Evolutionary conservation across 495 filamentous ascomycete genomes (phyloP).

Genomic region (Hypoxylon crocopeplum): DNA sequence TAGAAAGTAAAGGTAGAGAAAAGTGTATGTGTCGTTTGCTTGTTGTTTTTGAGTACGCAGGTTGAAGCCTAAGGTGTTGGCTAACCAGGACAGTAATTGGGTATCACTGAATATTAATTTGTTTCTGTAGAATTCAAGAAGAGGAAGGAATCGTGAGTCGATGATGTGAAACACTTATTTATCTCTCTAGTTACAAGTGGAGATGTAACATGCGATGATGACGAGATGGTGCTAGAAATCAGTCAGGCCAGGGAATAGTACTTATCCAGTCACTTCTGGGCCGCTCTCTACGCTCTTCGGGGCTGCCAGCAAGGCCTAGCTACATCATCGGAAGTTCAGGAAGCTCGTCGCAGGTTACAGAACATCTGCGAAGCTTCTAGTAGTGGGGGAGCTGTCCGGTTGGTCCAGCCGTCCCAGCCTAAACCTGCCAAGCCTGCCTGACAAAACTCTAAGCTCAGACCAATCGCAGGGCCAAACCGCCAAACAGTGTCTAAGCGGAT

Average conservation of each 20-base stretch:
- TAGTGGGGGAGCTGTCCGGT: slow-evolving; percentile 19
- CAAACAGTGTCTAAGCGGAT: neutral
- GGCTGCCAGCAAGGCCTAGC: slow-evolving; percentile 17
- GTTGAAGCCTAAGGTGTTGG: slow-evolving; percentile 16
- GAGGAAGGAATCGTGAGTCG: slow-evolving; percentile 8
- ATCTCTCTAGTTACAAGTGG: slow-evolving; percentile 24
- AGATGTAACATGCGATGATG: slow-evolving; percentile 35
- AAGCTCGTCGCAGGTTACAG: slow-evolving; percentile 16
- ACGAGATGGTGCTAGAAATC: slow-evolving; percentile 13
- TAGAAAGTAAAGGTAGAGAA: neutral
- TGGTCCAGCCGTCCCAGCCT: neutral
- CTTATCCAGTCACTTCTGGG: slow-evolving; percentile 13
- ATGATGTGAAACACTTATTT: slow-evolving; percentile 24
- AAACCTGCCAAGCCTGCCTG: slow-evolving; percentile 19
- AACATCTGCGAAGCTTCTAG: slow-evolving; percentile 30
- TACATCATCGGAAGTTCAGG: slow-evolving; percentile 31
- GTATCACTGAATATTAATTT: slow-evolving; percentile 21
- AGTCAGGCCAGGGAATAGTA: slow-evolving; percentile 15
- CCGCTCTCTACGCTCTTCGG: slow-evolving; percentile 4
- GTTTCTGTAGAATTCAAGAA: slow-evolving; percentile 11
- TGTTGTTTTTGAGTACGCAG: too few species aligned
- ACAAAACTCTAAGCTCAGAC: slow-evolving; percentile 10
- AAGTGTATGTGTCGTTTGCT: slow-evolving; percentile 11
- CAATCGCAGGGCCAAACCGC: slow-evolving; percentile 12
- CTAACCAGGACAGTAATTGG: neutral